Percentiles rank a stretch among this genome's conserved stretches.
Evolutionary conservation across 1,284 basidiomycete genomes (phyloP).

Genomic region (Ustilago esculenta): DNA sequence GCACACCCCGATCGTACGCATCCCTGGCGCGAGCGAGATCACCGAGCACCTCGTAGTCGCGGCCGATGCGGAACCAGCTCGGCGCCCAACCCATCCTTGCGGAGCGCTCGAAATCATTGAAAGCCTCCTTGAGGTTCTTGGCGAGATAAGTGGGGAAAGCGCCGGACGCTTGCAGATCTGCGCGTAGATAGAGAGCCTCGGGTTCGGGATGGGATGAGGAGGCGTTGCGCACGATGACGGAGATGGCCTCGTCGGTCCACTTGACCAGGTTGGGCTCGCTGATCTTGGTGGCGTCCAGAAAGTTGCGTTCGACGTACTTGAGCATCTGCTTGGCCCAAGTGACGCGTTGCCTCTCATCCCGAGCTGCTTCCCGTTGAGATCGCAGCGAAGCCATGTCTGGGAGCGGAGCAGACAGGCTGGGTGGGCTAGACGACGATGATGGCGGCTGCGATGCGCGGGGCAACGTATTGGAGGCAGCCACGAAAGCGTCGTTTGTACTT

Average conservation of each 20-base stretch:
- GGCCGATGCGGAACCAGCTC: conserved; percentile 84
- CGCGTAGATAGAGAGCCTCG: conserved; percentile 80
- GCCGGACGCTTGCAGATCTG: conserved; percentile 77
- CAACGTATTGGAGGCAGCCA: not conserved
- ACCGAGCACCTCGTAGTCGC: conserved; percentile 88
- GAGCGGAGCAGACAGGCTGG: conserved; percentile 50
- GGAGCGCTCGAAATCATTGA: conserved; percentile 77
- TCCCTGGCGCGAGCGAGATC: conserved; percentile 77
- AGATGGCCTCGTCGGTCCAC: conserved; percentile 74
- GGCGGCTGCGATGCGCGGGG: conserved; percentile 3
- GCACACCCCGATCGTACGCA: conserved; percentile 82
- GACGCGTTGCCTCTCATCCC: conserved; percentile 74
- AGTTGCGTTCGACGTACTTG: conserved; percentile 75
- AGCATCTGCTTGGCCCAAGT: conserved; percentile 83
- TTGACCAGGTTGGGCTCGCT: conserved; percentile 74
- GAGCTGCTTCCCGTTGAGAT: conserved; percentile 42
- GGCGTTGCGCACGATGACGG: conserved; percentile 51
- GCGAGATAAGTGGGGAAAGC: conserved; percentile 68
- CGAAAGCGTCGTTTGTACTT: conserved; percentile 17
- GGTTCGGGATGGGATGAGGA: conserved; percentile 70
- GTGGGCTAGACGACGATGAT: conserved; percentile 12
- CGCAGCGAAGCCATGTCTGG: conserved; percentile 57
- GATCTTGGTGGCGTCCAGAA: conserved; percentile 68
- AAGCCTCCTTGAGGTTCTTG: conserved; percentile 80
- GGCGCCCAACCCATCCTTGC: conserved; percentile 62